A percentile compares a stretch with the other conserved stretches of the same genome.
Conservation (phyloP, 805 yeast genomes). For the Starmerella sp. region DNA sequence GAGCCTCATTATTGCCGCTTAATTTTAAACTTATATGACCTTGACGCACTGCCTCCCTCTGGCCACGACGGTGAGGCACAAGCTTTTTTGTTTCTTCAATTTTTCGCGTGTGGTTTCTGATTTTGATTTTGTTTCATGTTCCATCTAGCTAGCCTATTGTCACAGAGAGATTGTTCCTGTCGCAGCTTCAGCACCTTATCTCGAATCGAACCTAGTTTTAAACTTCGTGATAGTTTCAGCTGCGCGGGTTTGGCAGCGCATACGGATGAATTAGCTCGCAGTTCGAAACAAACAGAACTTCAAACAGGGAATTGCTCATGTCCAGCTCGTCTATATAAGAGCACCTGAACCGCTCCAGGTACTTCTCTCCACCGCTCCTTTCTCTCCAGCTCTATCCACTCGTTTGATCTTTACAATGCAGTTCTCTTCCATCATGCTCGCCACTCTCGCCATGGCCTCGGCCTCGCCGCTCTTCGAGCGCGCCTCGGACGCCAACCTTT, state of each 20-base stretch:
- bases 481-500: slow-evolving; percentile 1
- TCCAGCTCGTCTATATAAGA: background rate
- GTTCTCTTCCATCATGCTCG: slow-evolving; percentile 7
- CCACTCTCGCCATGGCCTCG: slow-evolving; percentile 6
- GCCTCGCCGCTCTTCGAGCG: background rate
- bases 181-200: background rate
- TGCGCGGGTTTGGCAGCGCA: too few species aligned
- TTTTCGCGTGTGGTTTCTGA: too few species aligned
- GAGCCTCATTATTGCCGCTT: too few species aligned
- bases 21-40: too few species aligned
- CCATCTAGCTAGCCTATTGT: background rate
- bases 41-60: too few species aligned
- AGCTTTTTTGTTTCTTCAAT: too few species aligned
- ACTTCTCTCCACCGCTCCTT: background rate
- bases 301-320: too few species aligned
- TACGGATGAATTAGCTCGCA: background rate
- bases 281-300: background rate
- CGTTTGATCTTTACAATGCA: slow-evolving; percentile 1
- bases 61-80: too few species aligned
- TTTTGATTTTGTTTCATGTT: too few species aligned
- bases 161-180: background rate
- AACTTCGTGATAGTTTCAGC: background rate
- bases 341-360: background rate
- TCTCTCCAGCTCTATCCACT: background rate
- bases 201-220: background rate